A percentile compares a stretch with the other conserved stretches of the same genome.
phyloP scores from a whole-genome alignment of 768 basidiomycete species.

The Hygrophoropsis aurantiaca region DNA sequence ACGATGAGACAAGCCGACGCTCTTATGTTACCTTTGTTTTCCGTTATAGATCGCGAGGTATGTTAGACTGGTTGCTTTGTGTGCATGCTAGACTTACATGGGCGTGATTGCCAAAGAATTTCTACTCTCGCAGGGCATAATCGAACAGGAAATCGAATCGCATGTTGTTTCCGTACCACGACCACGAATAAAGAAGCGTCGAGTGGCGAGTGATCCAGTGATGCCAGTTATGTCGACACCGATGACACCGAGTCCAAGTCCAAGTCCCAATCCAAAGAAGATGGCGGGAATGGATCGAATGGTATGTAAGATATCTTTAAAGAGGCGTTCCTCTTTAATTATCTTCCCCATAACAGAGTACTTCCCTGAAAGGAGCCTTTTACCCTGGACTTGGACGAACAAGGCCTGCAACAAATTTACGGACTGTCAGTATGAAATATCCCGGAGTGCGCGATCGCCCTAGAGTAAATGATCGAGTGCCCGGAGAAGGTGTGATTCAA shows the following conservation, averaged over 20 bases:
- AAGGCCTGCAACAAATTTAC: background rate
- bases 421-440: slow-evolving; percentile 11
- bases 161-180: slow-evolving; percentile 15
- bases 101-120: slow-evolving; percentile 45
- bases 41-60: slow-evolving; percentile 59
- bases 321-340: background rate
- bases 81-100: too few relatives aligned
- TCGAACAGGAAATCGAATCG: slow-evolving; percentile 30
- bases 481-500: slow-evolving; percentile 18
- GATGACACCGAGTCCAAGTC: slow-evolving; percentile 11
- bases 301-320: slow-evolving; percentile 1
- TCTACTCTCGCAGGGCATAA: slow-evolving; percentile 51
- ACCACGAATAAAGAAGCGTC: slow-evolving; percentile 29
- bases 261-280: slow-evolving; percentile 3
- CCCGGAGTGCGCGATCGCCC: background rate
- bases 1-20: slow-evolving; percentile 36
- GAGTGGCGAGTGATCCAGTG: slow-evolving; percentile 42
- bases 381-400: slow-evolving; percentile 2
- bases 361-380: slow-evolving; percentile 6
- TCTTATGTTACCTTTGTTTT: slow-evolving; percentile 71
- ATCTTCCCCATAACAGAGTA: slow-evolving; percentile 3
- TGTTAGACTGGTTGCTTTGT: slow-evolving; percentile 9
- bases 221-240: slow-evolving; percentile 26
- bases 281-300: background rate
- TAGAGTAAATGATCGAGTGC: background rate